Evolutionary conservation across 179 eudicot species (phyloP), one percentile per base, ranked within the genome.

Genomic region (Carnegiea gigantea): DNA sequence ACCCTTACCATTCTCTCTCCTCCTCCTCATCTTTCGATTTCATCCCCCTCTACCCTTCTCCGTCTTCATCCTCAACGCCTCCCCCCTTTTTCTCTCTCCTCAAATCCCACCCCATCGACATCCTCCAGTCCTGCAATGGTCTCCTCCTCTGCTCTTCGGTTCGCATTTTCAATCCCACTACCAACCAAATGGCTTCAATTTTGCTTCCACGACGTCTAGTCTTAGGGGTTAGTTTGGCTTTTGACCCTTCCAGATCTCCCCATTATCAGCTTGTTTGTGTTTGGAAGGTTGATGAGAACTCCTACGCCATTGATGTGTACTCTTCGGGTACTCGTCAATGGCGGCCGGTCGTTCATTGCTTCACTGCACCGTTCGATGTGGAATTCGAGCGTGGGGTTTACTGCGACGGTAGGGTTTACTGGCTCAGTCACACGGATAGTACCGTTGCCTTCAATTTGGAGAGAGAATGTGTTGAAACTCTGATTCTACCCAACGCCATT

Each of bases 401-500:
- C 9, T 86, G 90, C 65, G 75, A 77, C 12, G 80, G 86, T 21
- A 84, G 78, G 68, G 57, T 86, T 20, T 78, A 84, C 26, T 86
- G 90, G 90, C 73, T 88, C 0, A 88, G 90, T 57, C 90, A 86
- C 78, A 88, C 90, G 0, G 86, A 79, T 20, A 71, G 5, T 1
- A 84, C 82, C 11, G 73, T 84, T 6, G 81, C 15, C 28, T 86
- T 80, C 17, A 88, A 88, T 76, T 48, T 82, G 5, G 83, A 86
- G 9, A 67, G 1, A 0, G 84, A 73, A 10, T 26, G 73, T 38
- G 33, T 88, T 10, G 81, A 65, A 48, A 18, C 70, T 1, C 74
- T 86, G 72, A 12, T n/a, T 1, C 44, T 86, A 38, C 87, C 88
- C 0, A 78, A 77, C 20, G 73, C 87, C 0, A 57, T 82, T 48